A percentile compares a stretch with the other conserved stretches of the same genome.
Conservation (phyloP, 2,329 filamentous ascomycete genomes). For the Sarocladiaceae sp. region DNA sequence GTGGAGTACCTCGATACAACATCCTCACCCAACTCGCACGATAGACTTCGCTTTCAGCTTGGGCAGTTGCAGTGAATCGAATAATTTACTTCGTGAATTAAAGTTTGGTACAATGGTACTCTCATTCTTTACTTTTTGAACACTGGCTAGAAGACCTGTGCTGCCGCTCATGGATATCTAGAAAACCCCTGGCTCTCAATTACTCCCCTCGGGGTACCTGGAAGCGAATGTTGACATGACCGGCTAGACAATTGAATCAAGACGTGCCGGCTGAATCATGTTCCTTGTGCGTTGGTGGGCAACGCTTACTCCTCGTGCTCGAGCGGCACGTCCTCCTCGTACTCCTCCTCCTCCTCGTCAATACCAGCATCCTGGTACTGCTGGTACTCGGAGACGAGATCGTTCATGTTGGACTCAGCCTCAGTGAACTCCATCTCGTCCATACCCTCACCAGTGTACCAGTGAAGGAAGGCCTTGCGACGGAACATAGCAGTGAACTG, state of each 20-base stretch:
- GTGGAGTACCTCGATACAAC: constrained; percentile 13
- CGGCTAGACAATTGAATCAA: constrained; percentile 17
- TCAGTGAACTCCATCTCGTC: constrained; percentile 99
- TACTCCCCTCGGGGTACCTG: constrained; percentile 18
- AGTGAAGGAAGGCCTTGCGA: constrained; percentile 99
- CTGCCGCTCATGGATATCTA: constrained; percentile 30
- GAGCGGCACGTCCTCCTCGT: constrained; percentile 74
- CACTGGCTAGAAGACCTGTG: constrained; percentile 18
- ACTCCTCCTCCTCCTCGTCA: constrained; percentile 95
- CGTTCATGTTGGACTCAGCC: constrained; percentile 99
- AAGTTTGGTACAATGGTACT: constrained; percentile 24
- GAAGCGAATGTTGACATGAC: constrained; percentile 25
- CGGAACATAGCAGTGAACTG: constrained; percentile 99
- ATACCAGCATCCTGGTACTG: constrained; percentile 99
- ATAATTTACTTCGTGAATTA: constrained; percentile 8
- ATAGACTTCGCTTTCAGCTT: not conserved
- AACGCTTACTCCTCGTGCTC: constrained; percentile 59
- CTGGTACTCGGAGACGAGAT: constrained; percentile 98
- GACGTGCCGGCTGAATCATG: constrained; percentile 6
- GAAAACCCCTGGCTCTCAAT: constrained; percentile 11
- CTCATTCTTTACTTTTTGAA: constrained; percentile 21
- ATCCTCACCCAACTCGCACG: not conserved
- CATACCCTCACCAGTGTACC: constrained; percentile 99
- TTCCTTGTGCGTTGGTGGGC: constrained; percentile 1
- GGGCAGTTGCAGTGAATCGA: not conserved